Evolutionary conservation across 208 protist species (phyloP).

Genomic region (Acanthamoeba castellanii): DNA sequence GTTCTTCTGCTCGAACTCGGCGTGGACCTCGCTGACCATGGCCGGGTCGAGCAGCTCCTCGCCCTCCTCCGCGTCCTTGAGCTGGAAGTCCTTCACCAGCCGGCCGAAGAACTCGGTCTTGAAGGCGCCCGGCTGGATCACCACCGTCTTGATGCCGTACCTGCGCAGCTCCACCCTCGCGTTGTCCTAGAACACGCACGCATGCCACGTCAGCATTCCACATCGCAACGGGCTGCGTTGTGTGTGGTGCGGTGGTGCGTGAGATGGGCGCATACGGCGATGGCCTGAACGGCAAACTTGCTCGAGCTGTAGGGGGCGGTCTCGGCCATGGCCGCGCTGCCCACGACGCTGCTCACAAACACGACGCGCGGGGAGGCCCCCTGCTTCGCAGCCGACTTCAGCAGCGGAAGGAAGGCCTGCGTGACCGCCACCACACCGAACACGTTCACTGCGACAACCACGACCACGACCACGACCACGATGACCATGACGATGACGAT

Average conservation of each 20-base stretch:
- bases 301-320: constrained; percentile 38
- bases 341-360: constrained; percentile 39
- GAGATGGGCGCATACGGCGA: not conserved
- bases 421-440: constrained; percentile 43
- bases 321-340: not conserved
- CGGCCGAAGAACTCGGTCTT: constrained; percentile 18
- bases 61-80: not conserved
- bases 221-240: too few relatives aligned
- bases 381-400: constrained; percentile 1
- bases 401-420: constrained; percentile 41
- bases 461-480: too few relatives aligned
- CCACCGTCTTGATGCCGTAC: constrained; percentile 29
- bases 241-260: too few relatives aligned
- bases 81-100: not conserved
- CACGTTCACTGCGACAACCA: constrained; percentile 16
- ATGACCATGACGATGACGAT: too few relatives aligned
- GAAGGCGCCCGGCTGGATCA: constrained; percentile 52
- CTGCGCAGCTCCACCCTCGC: not conserved
- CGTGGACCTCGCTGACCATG: not conserved
- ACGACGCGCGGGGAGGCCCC: not conserved
- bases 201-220: too few relatives aligned
- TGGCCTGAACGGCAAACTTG: constrained; percentile 66
- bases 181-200: too few relatives aligned
- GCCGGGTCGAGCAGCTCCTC: constrained; percentile 14
- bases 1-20: not conserved